phyloP scores from a whole-genome alignment of 345 rosid genomes.

The Sisymbrium irio region DNA sequence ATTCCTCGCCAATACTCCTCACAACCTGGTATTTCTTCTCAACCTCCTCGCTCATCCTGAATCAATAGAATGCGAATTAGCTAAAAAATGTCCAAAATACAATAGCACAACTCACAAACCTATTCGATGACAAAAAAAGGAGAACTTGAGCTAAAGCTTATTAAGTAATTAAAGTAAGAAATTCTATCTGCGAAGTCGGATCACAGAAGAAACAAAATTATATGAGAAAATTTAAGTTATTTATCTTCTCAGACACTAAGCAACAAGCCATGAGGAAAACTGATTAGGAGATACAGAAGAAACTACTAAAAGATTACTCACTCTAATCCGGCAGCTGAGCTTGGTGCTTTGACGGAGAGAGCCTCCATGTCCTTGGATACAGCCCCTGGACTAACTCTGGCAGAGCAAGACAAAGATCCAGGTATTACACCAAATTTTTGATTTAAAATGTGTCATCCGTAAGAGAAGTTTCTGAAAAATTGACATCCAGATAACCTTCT shows the following conservation, averaged over 20 bases:
- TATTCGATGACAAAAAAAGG: neutral
- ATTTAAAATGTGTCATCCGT: neutral
- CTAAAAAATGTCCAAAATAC: neutral
- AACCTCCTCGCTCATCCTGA: slow-evolving; percentile 8
- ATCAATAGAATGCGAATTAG: neutral
- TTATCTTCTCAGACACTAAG: neutral
- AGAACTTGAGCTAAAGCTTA: neutral
- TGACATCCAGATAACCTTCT: neutral
- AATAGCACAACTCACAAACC: neutral
- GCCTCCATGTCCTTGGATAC: neutral
- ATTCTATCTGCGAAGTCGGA: neutral
- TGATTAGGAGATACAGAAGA: neutral
- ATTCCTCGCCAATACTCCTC: slow-evolving; percentile 49
- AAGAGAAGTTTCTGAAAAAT: neutral
- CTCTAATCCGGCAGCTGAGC: neutral
- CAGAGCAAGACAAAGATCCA: neutral
- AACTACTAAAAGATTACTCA: neutral
- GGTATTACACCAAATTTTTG: neutral
- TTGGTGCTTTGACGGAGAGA: neutral
- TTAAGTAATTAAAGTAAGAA: neutral
- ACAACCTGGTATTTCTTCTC: neutral
- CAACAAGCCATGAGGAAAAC: neutral
- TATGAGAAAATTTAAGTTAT: neutral
- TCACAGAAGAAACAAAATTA: neutral
- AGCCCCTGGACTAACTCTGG: neutral